Evolutionary conservation across 2,329 filamentous ascomycete genomes (phyloP), one percentile per base, ranked within the genome.

Genomic region (Ilyonectria destructans): DNA sequence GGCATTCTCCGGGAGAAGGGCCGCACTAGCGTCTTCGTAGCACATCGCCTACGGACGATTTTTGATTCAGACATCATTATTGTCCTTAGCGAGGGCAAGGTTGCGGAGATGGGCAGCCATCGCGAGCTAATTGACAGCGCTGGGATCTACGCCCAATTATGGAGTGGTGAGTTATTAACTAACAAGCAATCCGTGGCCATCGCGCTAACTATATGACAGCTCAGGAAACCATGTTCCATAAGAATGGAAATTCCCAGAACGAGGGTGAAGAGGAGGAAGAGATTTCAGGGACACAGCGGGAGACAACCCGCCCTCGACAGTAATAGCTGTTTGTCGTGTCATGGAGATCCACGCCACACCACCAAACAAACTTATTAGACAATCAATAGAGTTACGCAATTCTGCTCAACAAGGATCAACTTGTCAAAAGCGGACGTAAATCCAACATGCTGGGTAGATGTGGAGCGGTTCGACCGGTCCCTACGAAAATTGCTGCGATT

Each of bases 11-110:
- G 92, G 74, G 95, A 97, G 77, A 97, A 97, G 84, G 86, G 86
- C 3, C 89, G 95, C 64, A 98, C 96, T 0, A 98, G 95, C 73
- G 93, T 99, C 1, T 98, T 98, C 78, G 93, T 99, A 6, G 96
- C 96, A 7, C 96, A 98, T 81, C 89, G 96, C 19, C 83, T 99
- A 67, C 89, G 96, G 59, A 98, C 96, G 0, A 98, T 99, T 72
- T 97, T 93, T 77, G 96, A 98, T 77, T 93, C 93, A 45, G 93
- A 98, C 81, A 85, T 95, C 75, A 98, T 98, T 74, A 95, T 98
- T 75, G 96, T 98, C 43, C 84, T 98, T 64, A 92, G 91, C 78
- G 91, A 93, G 68, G 96, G 96, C 0, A 85, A 85, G 15, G 95
- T 98, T n/a, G 94, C 91, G 2, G 96, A 98, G 83, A 90, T 89